Conservation (phyloP, 345 rosid species). For the Murraya koenigii region DNA sequence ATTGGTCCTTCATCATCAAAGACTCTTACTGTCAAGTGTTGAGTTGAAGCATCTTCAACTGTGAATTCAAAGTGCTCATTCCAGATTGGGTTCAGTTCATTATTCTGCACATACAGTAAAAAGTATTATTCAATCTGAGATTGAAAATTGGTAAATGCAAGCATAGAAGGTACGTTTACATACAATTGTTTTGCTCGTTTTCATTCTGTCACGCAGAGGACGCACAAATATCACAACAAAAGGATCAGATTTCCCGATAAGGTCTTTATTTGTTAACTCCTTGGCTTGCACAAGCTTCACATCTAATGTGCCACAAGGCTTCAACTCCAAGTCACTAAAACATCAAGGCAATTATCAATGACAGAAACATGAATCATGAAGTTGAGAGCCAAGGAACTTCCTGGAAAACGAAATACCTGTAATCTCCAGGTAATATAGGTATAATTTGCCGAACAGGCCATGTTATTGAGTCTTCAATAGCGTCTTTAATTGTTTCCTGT, state of each 20-base stretch:
- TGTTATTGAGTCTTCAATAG: constrained; percentile 82
- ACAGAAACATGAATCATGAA: not conserved
- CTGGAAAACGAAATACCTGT: constrained; percentile 47
- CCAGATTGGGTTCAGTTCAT: constrained; percentile 86
- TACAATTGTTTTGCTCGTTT: constrained; percentile 80
- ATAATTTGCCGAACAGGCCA: constrained; percentile 91
- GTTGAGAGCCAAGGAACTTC: not conserved
- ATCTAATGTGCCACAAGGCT: constrained; percentile 84
- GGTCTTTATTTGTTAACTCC: constrained; percentile 77
- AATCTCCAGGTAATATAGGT: constrained; percentile 85
- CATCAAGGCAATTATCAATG: not conserved
- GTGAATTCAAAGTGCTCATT: constrained; percentile 84
- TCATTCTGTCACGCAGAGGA: constrained; percentile 64
- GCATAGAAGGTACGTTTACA: constrained; percentile 16
- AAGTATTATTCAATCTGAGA: constrained; percentile 10
- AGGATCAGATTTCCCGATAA: constrained; percentile 94
- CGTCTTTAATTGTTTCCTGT: constrained; percentile 80
- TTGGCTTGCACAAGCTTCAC: constrained; percentile 93
- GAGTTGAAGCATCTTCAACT: constrained; percentile 78
- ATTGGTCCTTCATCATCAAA: constrained; percentile 93
- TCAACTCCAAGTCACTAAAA: constrained; percentile 71
- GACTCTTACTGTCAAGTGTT: constrained; percentile 70
- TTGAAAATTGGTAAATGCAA: not conserved
- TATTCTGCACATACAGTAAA: constrained; percentile 41
- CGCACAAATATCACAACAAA: constrained; percentile 72